These are phyloP conservation scores for Aureobasidium sp. DNA, from an alignment of 2,329 filamentous ascomycete species.

Conservation along the genomic window DNA sequence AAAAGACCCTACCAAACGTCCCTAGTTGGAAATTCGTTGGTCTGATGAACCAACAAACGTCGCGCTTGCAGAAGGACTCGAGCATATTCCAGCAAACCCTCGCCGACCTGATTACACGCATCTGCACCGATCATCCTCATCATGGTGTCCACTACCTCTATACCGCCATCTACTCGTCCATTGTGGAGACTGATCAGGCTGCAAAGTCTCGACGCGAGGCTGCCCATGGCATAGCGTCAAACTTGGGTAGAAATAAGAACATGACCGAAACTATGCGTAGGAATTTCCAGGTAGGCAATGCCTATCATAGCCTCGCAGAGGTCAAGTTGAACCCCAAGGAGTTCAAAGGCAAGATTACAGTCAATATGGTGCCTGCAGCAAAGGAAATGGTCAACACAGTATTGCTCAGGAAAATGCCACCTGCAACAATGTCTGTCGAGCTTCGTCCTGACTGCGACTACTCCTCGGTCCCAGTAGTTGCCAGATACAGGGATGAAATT, in stretches of 20 bases:
- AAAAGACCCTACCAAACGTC: conserved; percentile 61
- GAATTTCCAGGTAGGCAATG: conserved; percentile 66
- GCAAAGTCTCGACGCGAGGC: conserved; percentile 68
- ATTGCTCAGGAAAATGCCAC: conserved; percentile 53
- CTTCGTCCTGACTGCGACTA: conserved; percentile 71
- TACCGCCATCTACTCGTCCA: conserved; percentile 58
- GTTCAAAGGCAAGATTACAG: conserved; percentile 37
- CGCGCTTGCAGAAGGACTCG: conserved; percentile 68
- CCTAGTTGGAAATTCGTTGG: conserved; percentile 87
- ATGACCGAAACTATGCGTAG: conserved; percentile 57
- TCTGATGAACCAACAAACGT: conserved; percentile 93
- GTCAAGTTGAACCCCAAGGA: conserved; percentile 38
- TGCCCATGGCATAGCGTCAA: conserved; percentile 59
- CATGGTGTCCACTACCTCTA: conserved; percentile 98
- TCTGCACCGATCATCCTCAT: conserved; percentile 89
- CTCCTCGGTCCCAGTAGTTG: conserved; percentile 64
- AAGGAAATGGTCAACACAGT: background rate
- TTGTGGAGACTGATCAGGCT: conserved; percentile 62
- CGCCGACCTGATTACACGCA: conserved; percentile 65
- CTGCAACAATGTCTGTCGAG: conserved; percentile 80
- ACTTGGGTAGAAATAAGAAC: conserved; percentile 48
- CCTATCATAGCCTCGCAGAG: conserved; percentile 57
- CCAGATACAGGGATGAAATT: conserved; percentile 66
- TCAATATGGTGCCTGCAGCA: conserved; percentile 51
- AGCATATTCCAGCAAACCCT: conserved; percentile 71